Conservation (phyloP, 306 rosid genomes). For the Medicago lupulina region DNA sequence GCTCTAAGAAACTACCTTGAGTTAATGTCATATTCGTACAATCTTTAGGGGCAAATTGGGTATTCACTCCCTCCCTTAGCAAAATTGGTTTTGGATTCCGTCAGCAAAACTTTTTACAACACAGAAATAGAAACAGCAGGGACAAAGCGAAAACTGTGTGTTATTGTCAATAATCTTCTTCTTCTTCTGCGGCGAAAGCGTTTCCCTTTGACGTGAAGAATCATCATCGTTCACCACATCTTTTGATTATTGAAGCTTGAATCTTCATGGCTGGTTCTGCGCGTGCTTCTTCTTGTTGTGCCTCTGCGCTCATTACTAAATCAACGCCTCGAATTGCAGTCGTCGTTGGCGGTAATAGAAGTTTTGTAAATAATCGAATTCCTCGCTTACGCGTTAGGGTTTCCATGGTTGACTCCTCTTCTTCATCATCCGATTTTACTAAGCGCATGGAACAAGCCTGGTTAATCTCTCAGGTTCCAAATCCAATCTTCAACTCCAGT, state of each 20-base stretch:
- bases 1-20: too few species aligned
- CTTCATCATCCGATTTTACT: slow-evolving; percentile 62
- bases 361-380: slow-evolving; percentile 40
- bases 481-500: background rate
- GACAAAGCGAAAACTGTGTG: background rate
- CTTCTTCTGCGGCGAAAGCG: background rate
- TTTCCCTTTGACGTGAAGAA: background rate
- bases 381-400: slow-evolving; percentile 65
- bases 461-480: slow-evolving; percentile 83
- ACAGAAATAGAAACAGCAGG: background rate
- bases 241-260: background rate
- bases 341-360: slow-evolving; percentile 37
- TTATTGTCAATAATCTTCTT: background rate
- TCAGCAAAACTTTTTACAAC: background rate
- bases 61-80: too few species aligned
- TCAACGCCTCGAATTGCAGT: slow-evolving; percentile 2
- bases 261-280: slow-evolving; percentile 52
- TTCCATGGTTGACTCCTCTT: slow-evolving; percentile 73
- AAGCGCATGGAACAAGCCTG: slow-evolving; percentile 86
- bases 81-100: too few species aligned
- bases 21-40: too few species aligned
- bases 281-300: slow-evolving; percentile 43
- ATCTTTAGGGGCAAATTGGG: too few species aligned
- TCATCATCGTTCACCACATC: background rate
- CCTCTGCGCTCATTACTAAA: slow-evolving; percentile 40